phyloP scores from a whole-genome alignment of 805 yeast genomes.

The Allodekkera sacchari region DNA sequence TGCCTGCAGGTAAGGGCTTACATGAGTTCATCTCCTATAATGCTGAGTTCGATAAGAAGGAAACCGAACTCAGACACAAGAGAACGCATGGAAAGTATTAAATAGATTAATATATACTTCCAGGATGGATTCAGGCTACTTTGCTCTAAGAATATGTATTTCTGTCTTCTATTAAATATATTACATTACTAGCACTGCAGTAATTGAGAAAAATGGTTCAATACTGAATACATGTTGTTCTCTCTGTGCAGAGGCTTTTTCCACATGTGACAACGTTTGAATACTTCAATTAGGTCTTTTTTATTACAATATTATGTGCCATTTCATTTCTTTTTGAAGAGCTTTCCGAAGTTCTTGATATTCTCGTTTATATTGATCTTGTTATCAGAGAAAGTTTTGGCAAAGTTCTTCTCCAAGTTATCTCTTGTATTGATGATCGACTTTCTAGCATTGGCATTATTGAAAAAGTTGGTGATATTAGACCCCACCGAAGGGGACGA shows the following conservation, averaged over 20 bases:
- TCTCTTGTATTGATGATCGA: slow-evolving; percentile 32
- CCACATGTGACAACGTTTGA: no score
- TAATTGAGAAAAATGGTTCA: no score
- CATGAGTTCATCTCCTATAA: slow-evolving; percentile 90
- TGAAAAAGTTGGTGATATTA: slow-evolving; percentile 7
- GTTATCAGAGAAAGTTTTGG: slow-evolving; percentile 40
- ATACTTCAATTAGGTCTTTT: no score
- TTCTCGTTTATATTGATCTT: slow-evolving; percentile 63
- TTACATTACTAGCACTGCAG: no score
- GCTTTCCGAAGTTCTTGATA: slow-evolving; percentile 53
- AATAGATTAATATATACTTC: no score
- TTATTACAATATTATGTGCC: no score
- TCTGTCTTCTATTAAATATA: no score
- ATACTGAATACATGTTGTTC: no score
- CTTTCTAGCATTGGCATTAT: slow-evolving; percentile 2
- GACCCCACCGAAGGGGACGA: slow-evolving; percentile 7
- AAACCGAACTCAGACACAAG: slow-evolving; percentile 55
- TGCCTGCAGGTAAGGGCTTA: slow-evolving; percentile 90
- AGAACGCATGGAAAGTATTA: slow-evolving; percentile 70
- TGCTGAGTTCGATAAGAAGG: slow-evolving; percentile 68
- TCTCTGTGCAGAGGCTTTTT: no score
- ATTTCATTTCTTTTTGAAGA: slow-evolving; percentile 30
- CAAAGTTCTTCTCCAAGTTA: slow-evolving; percentile 34
- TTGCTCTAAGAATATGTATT: no score
- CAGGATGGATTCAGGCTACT: no score